Base-by-base conservation (phyloP, 306 rosid species). In the Amphicarpaea edgeworthii region DNA sequence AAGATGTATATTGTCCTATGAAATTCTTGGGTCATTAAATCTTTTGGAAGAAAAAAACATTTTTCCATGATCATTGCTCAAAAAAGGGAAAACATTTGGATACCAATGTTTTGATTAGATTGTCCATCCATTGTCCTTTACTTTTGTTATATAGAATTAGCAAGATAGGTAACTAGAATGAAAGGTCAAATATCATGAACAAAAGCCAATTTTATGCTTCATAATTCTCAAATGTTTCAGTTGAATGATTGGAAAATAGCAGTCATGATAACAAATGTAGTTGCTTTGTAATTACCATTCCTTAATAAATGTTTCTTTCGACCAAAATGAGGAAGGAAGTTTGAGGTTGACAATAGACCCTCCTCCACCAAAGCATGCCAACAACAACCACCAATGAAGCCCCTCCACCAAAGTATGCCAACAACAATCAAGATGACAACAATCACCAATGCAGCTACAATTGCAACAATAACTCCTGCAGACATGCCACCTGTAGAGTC, bases 401-500 rank as follows among this genome's bases (percentile, higher is more conserved):
- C 73, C 10, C 12, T 75, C 81, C 72, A 57, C 77, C 86, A 28
- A 45, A 83, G 78, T 19, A 73, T 16, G 10, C 72, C 7, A 7
- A 77, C 2, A 2, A 78, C 24, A 32, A 66, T n/a, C n/a, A n/a
- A 12, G 43, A 45, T 47, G 41, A 81, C 53, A 64, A 83, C 1
- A 64, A 66, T 30, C 38, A 61, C 43, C 46, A 43, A 82, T 24
- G 67, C 62, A 12, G 59, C 82, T 8, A 75, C 84, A 58, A 81
- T 83, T 49, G 84, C 86, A 58, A 43, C 49, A 47, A 78, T 78
- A 23, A 24, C 76, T 55, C 75, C 73, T 11, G 1, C 34, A 24
- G 78, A 19, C 38, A 64, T 23, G 17, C 77, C 59, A 7, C 75
- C 17, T 6, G 51, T 15, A 23, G 24, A 28, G 42, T 28, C 21